Conservation (phyloP, 2,329 filamentous ascomycete species). For the Westerdykella ornata region DNA sequence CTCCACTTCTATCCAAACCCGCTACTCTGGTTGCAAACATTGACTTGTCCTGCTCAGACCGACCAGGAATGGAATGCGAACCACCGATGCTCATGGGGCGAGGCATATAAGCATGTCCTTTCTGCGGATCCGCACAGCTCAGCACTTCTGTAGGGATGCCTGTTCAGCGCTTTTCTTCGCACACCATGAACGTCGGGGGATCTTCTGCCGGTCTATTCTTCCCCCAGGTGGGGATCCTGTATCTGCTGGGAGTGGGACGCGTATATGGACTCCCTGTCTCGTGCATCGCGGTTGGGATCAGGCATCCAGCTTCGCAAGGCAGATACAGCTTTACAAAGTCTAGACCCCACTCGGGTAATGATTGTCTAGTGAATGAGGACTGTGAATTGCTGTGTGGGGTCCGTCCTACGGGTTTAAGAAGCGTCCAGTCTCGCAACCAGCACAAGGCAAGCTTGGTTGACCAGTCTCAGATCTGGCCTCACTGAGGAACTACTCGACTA, state of each 20-base stretch:
- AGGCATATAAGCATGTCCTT: slow-evolving; percentile 8
- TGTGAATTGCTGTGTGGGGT: slow-evolving; percentile 25
- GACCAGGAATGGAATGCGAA: slow-evolving; percentile 15
- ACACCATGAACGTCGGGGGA: slow-evolving; percentile 3
- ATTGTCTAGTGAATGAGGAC: slow-evolving; percentile 15
- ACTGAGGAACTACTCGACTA: slow-evolving; percentile 1
- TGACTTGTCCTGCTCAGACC: slow-evolving; percentile 11
- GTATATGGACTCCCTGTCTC: slow-evolving; percentile 21
- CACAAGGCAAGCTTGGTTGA: slow-evolving; percentile 21
- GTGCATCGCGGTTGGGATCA: slow-evolving; percentile 15
- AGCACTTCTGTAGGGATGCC: slow-evolving; percentile 5
- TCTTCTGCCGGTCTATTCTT: slow-evolving; percentile 1
- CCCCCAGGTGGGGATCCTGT: slow-evolving; percentile 8
- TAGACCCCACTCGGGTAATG: too few species aligned
- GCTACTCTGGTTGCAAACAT: slow-evolving; percentile 12
- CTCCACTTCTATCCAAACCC: slow-evolving; percentile 15
- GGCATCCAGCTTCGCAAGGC: slow-evolving; percentile 11
- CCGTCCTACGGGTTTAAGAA: slow-evolving; percentile 18
- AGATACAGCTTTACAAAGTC: slow-evolving; percentile 13
- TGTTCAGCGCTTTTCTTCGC: slow-evolving; percentile 6
- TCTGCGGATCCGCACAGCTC: slow-evolving; percentile 29
- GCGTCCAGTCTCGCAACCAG: slow-evolving; percentile 9
- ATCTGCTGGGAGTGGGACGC: slow-evolving; percentile 9
- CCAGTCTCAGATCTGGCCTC: slow-evolving; percentile 24
- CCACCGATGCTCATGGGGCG: slow-evolving; percentile 3